Evolutionary conservation across 2,329 filamentous ascomycete species (phyloP), one percentile per base, ranked within the genome.

Genomic region (Penicillium janthinellum): DNA sequence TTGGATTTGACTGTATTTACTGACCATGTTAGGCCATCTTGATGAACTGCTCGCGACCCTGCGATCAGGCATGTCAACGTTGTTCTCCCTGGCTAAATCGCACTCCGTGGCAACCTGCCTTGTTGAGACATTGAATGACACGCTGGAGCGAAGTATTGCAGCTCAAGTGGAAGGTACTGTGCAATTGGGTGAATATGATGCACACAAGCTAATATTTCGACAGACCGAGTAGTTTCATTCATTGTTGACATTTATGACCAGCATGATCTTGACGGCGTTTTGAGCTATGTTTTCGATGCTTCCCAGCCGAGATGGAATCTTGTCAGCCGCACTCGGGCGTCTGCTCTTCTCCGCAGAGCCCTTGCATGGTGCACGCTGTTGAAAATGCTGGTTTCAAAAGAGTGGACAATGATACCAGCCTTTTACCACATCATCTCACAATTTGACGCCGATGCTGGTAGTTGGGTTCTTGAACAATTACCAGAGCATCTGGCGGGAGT

Each of bases 61-160:
- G 10, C 62, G 67, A 17, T 47, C 67, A 4, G 57, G 70, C 1
- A 68, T 77, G 37, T 56, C 56, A 2, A 62, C 61, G 1, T 57
- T 72, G 5, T 76, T 76, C 56, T 60, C 66, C 6, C 22, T 64
- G 39, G 65, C 72, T 1, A 66, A 61, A 41, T 77, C 77, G 1
- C 77, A 75, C 0, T 75, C 73, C 52, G 69, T 73, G 34, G 72
- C 70, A 35, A 71, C 72, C 15, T 65, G 69, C 39, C 58, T 79
- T 7, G 52, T 79, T 37, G 76, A 78, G 38, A 72, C 77, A 25
- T 41, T 79, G 34, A 75, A 73, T 28, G 76, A 77, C 48, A 62
- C 64, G 1, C 55, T 76, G n/a, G 72, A 75, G 54, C 71, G 73
- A 37, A 67, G 70, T 25, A 62, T 77, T 7, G 61, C 70, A 17